phyloP scores from a whole-genome alignment of 257 asterid genomes.

The Solanum pinnatisectum region DNA sequence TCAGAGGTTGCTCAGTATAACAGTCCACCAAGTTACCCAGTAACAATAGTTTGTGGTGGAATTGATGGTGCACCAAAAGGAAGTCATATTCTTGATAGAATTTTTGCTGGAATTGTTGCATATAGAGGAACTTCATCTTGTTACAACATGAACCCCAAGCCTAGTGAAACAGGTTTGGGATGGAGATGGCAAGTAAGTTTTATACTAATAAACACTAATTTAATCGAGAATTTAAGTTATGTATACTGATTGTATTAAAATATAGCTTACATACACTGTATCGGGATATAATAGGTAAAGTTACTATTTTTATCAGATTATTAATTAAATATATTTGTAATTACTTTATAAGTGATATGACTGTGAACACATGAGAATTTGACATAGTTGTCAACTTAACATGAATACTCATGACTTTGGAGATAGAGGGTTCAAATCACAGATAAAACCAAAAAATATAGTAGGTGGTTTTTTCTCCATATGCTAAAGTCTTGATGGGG shows the following conservation, averaged over 20 bases:
- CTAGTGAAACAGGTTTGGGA: conserved; percentile 29
- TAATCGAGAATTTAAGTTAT: background rate
- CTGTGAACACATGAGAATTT: background rate
- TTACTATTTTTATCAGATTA: background rate
- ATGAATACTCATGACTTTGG: background rate
- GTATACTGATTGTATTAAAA: background rate
- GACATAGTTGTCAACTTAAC: background rate
- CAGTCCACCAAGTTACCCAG: conserved; percentile 33
- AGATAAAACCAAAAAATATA: background rate
- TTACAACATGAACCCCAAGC: background rate
- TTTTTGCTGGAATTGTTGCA: conserved; percentile 38
- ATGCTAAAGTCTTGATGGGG: background rate
- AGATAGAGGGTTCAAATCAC: background rate
- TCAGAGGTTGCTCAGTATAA: conserved; percentile 48
- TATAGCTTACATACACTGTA: background rate
- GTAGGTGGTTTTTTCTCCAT: background rate
- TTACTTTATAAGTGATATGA: background rate
- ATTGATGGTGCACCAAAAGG: conserved; percentile 36
- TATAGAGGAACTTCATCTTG: conserved; percentile 17
- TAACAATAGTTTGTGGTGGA: conserved; percentile 38
- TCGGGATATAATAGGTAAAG: background rate
- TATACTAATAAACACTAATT: background rate
- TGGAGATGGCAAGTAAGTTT: conserved; percentile 67
- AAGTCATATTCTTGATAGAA: conserved; percentile 30
- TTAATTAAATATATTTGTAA: background rate